Base-by-base conservation (phyloP, 305 asterid species). In the Fraxinus latifolia region DNA sequence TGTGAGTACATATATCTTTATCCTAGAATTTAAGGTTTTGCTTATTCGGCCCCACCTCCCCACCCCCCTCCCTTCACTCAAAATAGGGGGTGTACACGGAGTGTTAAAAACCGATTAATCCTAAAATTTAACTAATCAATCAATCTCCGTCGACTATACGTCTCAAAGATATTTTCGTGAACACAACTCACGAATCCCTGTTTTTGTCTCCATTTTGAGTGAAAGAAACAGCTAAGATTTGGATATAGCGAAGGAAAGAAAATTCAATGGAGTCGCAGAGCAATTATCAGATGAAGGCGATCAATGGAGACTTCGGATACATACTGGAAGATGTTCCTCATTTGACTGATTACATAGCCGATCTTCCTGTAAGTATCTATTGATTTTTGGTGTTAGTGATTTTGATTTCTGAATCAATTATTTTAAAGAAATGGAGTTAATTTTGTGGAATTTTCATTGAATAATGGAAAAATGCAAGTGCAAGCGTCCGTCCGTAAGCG, bases 261-360 rank as follows among this genome's bases (percentile, higher is more conserved):
- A 70, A 25, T 62, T 62, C 72, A 62, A 84, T 85, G 91, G 88
- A 62, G 42, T 55, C 85, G 77, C 80, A 83, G 84, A 79, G 87
- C 79, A 82, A 86, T 83, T 77, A 9, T 73, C 89, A 90, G 89
- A 89, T 87, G 96, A 94, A 94, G 90, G 90, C 89, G 86, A 85
- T 81, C 32, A 76, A 76, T 53, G 97, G 98, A 74, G 88, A 90
- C 73, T 83, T 21, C 47, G 98, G 96, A 12, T 94, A 90, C 78
- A 89, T 92, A 11, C 98, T 94, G 50, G 90, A 92, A 83, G 98
- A 94, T 74, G 97, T 94, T 70, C 98, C 97, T 83, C 98, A 94
- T 87, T 84, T 94, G 86, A 76, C 88, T 83, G 98, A 94, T 87
- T 93, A 91, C 91, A 90, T 93, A 78, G 82, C 94, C 70, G 71